Evolutionary conservation across 768 basidiomycete genomes (phyloP), one percentile per base, ranked within the genome.

Genomic region (Amanita polypyramis): DNA sequence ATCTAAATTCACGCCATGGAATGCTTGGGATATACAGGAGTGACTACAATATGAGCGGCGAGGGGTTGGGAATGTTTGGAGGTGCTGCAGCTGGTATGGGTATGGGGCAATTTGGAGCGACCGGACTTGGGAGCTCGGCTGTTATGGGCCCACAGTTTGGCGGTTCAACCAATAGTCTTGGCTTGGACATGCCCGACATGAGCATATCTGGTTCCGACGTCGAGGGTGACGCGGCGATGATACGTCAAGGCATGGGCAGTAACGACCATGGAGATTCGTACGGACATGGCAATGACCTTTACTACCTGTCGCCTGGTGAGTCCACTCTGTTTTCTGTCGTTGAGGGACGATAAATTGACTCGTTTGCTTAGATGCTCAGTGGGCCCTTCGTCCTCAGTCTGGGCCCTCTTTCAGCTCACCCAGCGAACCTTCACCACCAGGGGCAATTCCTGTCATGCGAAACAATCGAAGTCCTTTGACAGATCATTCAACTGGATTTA

Each of bases 221-320:
- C 29, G 76, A 76, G 52, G 76, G 77, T 58, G 76, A 78, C 52
- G 78, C 76, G 14, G 62, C 76, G 17, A 65, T 77, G 21, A 63
- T 69, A 33, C 56, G 47, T 33, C 45, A 14, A 12, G 35, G 21
- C 17, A 33, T 44, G 29, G 17, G 19, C 14, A 36, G 21, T 12
- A 35, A 37, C 30, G 17, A 37, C 19, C 43, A 44, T 10, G 43
- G 43, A 33, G 43, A 44, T 27, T 7, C 43, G 23, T 44, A 44
- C 33, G 43, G 43, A 5, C 46, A 47, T 19, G 25, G 27, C 12
- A 23, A 33, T 23, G 45, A 46, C 14, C 33, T 47, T 44, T 59
- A 58, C 32, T 55, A 47, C 49, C 52, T 43, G 17, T 40, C 48
- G 21, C n/a, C 39, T 34, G 34, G 40, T 39, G 43, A 40, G 40